Evolutionary conservation across 495 filamentous ascomycete species (phyloP).

Genomic region (Lophiotrema nucula): DNA sequence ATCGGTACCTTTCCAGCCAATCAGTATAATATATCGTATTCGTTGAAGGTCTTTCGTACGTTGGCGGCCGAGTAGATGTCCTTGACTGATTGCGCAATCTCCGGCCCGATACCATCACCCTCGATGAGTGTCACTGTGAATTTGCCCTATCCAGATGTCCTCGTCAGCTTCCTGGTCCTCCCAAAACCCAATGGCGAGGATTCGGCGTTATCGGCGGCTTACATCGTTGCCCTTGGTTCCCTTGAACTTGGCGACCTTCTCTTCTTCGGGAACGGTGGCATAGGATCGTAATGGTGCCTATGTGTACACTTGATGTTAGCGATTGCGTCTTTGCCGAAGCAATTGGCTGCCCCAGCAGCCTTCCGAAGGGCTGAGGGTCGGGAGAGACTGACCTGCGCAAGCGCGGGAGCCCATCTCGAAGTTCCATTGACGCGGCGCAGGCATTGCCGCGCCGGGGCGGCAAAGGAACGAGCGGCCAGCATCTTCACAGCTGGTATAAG

Average conservation of each 20-base stretch:
- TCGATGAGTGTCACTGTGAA: constrained; percentile 96
- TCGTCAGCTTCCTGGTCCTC: constrained; percentile 3
- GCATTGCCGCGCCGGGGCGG: constrained; percentile 56
- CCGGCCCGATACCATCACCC: constrained; percentile 96
- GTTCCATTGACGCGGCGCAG: constrained; percentile 52
- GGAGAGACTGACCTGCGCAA: constrained; percentile 53
- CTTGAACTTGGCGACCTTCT: constrained; percentile 87
- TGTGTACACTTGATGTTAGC: constrained; percentile 34
- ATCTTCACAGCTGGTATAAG: constrained; percentile 46
- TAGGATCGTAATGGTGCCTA: constrained; percentile 45
- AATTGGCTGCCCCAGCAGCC: neutral
- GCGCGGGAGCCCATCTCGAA: constrained; percentile 49
- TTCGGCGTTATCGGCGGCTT: constrained; percentile 43
- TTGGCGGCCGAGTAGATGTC: constrained; percentile 95
- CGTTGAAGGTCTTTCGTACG: constrained; percentile 49
- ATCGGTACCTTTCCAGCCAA: constrained; percentile 67
- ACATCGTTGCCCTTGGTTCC: constrained; percentile 86
- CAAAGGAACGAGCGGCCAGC: constrained; percentile 60
- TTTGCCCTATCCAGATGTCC: constrained; percentile 64
- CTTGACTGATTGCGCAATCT: constrained; percentile 96
- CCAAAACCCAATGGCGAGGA: neutral
- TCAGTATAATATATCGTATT: constrained; percentile 8
- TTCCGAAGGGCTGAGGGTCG: neutral
- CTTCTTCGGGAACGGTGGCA: constrained; percentile 52
- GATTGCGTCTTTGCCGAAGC: neutral